Evolutionary conservation across 2,329 filamentous ascomycete genomes (phyloP).

Genomic region (Eurotiales sp.): DNA sequence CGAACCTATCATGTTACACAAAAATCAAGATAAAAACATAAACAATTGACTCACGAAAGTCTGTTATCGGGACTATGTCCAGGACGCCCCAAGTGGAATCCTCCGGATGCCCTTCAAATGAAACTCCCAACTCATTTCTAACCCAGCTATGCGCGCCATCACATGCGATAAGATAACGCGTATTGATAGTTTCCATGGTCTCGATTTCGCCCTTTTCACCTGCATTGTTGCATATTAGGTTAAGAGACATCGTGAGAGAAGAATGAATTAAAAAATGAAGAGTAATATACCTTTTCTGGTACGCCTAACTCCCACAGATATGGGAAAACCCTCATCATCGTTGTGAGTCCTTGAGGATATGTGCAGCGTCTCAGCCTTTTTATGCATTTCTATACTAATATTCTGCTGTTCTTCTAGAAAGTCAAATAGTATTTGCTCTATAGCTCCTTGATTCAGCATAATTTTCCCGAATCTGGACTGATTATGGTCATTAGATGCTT

Average conservation of each 20-base stretch:
- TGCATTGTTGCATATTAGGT: too few relatives aligned
- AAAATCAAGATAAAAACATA: not conserved
- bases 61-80: slow-evolving; percentile 51
- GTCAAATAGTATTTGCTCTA: not conserved
- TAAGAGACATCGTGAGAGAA: not conserved
- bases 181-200: slow-evolving; percentile 42
- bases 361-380: not conserved
- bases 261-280: not conserved
- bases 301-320: not conserved
- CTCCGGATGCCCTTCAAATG: slow-evolving; percentile 53
- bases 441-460: slow-evolving; percentile 5
- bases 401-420: not conserved
- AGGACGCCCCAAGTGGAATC: slow-evolving; percentile 42
- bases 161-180: slow-evolving; percentile 64
- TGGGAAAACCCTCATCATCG: not conserved
- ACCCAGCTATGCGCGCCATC: slow-evolving; percentile 68
- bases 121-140: slow-evolving; percentile 54
- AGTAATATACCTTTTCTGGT: not conserved
- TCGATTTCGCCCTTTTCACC: slow-evolving; percentile 20
- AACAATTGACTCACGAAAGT: slow-evolving; percentile 42
- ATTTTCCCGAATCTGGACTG: slow-evolving; percentile 1
- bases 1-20: not conserved
- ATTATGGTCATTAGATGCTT: not conserved
- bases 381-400: not conserved
- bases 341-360: not conserved